These are phyloP conservation scores for Lasiodiplodia sp. DNA, from an alignment of 2,329 filamentous ascomycete genomes.

Conservation along the genomic window DNA sequence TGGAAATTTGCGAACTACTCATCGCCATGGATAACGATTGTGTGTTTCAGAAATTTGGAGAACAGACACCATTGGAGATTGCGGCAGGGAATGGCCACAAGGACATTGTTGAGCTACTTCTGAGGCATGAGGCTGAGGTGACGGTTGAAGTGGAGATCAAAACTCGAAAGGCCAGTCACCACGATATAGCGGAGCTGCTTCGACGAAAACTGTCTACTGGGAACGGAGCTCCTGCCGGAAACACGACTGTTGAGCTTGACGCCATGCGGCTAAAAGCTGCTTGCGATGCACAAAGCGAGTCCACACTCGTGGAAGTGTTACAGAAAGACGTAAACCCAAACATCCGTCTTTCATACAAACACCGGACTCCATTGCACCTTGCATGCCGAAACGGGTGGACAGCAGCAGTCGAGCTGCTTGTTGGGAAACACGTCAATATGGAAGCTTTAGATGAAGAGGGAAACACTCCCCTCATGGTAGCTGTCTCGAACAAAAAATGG, in stretches of 20 bases:
- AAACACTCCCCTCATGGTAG: not conserved
- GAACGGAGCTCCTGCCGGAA: not conserved
- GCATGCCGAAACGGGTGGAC: not conserved
- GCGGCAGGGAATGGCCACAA: not conserved
- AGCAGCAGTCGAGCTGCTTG: not conserved
- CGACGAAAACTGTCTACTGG: not conserved
- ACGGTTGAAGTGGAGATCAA: not conserved
- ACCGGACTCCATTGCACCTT: not conserved
- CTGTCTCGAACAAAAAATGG: not conserved
- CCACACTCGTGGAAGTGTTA: not conserved
- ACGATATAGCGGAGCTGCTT: not conserved
- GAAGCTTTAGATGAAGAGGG: not conserved
- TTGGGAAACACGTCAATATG: not conserved
- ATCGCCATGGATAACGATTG: not conserved
- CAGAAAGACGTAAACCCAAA: not conserved
- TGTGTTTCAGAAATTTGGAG: not conserved
- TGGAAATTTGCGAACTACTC: not conserved
- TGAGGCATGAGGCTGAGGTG: not conserved
- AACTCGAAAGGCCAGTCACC: not conserved
- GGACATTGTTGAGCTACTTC: not conserved
- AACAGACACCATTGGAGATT: not conserved
- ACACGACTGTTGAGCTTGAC: not conserved
- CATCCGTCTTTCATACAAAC: not conserved
- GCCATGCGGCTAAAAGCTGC: not conserved
- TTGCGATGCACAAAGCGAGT: not conserved